Percentiles rank a stretch among this genome's conserved stretches.
Conservation (phyloP, 208 protist genomes). For the Angomonas deanei region DNA sequence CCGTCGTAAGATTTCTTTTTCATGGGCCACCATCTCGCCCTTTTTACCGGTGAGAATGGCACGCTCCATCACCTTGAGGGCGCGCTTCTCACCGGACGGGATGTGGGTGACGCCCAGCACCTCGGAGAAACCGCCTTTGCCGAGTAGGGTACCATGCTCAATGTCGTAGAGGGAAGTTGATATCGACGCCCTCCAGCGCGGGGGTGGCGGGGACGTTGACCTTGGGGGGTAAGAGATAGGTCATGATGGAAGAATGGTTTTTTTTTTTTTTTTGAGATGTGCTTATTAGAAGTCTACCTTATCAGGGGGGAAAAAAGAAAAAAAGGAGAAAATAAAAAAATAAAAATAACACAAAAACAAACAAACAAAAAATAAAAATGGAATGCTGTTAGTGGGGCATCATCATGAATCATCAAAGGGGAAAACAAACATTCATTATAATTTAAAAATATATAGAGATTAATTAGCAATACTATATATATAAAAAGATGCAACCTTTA, state of each 20-base stretch:
- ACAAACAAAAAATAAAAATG: too few species aligned
- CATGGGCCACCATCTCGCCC: conserved; percentile 76
- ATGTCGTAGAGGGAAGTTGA: conserved; percentile 65
- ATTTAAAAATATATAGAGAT: too few species aligned
- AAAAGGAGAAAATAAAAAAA: too few species aligned
- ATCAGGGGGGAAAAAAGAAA: conserved; percentile 7
- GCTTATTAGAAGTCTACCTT: not conserved
- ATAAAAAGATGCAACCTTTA: too few species aligned
- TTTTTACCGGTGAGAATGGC: conserved; percentile 63
- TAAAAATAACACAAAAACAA: too few species aligned
- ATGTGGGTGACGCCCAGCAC: conserved; percentile 61
- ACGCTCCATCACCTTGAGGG: conserved; percentile 76
- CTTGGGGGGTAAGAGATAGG: conserved; percentile 21
- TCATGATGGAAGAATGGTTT: conserved; percentile 2
- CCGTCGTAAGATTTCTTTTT: conserved; percentile 80
- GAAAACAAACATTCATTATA: too few species aligned
- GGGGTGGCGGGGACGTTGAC: conserved; percentile 66
- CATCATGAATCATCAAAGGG: too few species aligned
- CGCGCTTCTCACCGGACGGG: conserved; percentile 51
- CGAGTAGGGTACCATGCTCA: conserved; percentile 40
- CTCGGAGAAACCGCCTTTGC: conserved; percentile 79
- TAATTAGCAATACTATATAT: too few species aligned
- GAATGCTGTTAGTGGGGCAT: too few species aligned
- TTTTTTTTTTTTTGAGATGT: conserved; percentile 7
- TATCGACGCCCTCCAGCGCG: conserved; percentile 53